Conservation (phyloP, 305 asterid species). For the Fraxinus velutina region DNA sequence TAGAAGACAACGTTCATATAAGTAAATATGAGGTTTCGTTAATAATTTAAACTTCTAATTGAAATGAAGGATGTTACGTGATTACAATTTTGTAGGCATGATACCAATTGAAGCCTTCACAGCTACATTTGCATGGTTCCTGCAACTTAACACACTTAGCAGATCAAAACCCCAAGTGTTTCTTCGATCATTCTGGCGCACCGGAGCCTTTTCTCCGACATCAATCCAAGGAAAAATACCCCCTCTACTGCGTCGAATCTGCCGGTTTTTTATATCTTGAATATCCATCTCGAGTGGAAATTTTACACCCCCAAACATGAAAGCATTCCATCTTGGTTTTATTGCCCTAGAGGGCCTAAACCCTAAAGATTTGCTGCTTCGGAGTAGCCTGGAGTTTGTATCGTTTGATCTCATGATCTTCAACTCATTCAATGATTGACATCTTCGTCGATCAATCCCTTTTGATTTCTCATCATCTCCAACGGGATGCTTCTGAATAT, state of each 20-base stretch:
- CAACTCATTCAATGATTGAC: constrained; percentile 42
- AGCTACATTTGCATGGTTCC: constrained; percentile 44
- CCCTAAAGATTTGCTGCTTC: constrained; percentile 45
- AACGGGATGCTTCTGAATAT: not conserved
- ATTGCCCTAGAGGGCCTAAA: constrained; percentile 23
- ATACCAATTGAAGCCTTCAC: constrained; percentile 34
- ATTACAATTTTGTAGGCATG: not conserved
- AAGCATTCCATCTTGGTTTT: constrained; percentile 46
- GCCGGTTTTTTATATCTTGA: constrained; percentile 54
- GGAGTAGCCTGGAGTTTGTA: constrained; percentile 12
- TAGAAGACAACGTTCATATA: not conserved
- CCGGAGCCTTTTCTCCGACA: constrained; percentile 26
- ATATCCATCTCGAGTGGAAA: constrained; percentile 59
- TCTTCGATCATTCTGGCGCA: constrained; percentile 20
- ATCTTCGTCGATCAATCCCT: constrained; percentile 13
- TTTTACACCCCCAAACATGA: constrained; percentile 46
- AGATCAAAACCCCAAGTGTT: constrained; percentile 44
- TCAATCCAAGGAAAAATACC: constrained; percentile 24
- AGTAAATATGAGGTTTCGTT: not conserved
- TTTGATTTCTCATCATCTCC: not conserved
- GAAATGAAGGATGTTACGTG: not conserved
- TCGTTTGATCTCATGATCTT: constrained; percentile 13
- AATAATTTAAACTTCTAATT: not conserved
- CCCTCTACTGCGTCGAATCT: constrained; percentile 39
- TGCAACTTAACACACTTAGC: constrained; percentile 52